Evolutionary conservation across 192 early-diverging fungal genomes (phyloP).

Genomic region (Backusella parvicylindrica): DNA sequence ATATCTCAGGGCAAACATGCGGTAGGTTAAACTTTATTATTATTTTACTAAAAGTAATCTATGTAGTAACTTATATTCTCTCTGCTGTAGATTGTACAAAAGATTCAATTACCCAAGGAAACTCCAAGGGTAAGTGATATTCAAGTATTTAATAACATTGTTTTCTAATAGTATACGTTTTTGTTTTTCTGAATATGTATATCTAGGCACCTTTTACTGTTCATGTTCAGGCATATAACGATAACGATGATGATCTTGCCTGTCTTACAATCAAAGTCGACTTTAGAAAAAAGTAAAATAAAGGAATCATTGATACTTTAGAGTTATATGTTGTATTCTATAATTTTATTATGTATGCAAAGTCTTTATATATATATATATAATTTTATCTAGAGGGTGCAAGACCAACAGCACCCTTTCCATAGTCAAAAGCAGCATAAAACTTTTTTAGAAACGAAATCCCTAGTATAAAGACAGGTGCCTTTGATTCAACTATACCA

Average conservation of each 20-base stretch:
- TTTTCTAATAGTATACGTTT: not conserved
- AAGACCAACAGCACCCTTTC: conserved; percentile 38
- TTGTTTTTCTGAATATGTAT: not conserved
- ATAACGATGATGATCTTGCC: not conserved
- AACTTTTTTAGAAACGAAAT: conserved; percentile 47
- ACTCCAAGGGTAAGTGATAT: not conserved
- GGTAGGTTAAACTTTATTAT: not conserved
- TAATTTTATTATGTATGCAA: not conserved
- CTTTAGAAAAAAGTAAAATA: not conserved
- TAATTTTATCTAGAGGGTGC: conserved; percentile 23
- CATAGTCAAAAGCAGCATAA: conserved; percentile 49
- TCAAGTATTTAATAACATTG: not conserved
- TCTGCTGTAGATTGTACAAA: not conserved
- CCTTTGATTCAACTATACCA: conserved; percentile 23
- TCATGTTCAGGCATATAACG: not conserved
- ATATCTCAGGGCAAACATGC: not conserved
- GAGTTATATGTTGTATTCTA: not conserved
- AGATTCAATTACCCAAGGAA: not conserved
- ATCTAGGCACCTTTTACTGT: not conserved
- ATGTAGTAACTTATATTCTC: not conserved
- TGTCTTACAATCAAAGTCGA: not conserved
- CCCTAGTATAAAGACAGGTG: conserved; percentile 33
- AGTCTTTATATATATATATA: not conserved
- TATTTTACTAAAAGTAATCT: not conserved
- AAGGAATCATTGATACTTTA: not conserved